Conservation (phyloP, 2,329 filamentous ascomycete genomes). For the Aureobasidium sp. region DNA sequence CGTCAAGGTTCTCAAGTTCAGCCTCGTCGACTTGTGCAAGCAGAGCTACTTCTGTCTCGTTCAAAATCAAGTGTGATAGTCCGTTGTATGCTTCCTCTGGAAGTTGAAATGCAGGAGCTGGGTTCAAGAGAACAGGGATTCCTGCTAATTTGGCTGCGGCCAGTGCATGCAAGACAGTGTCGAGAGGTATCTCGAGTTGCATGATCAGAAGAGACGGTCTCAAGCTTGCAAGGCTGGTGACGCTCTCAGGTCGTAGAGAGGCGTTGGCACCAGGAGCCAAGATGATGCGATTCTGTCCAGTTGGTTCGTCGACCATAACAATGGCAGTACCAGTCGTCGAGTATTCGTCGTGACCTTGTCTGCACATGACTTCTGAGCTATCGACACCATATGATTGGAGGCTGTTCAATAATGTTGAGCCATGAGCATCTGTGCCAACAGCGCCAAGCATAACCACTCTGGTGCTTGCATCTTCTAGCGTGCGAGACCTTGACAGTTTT, state of each 20-base stretch:
- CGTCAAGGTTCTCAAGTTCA: slow-evolving; percentile 48
- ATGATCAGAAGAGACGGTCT: slow-evolving; percentile 39
- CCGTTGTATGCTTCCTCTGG: slow-evolving; percentile 76
- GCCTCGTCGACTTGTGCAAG: slow-evolving; percentile 59
- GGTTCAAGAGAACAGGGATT: slow-evolving; percentile 72
- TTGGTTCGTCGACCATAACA: slow-evolving; percentile 52
- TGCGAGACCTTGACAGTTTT: slow-evolving; percentile 59
- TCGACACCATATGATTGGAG: slow-evolving; percentile 51
- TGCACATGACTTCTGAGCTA: slow-evolving; percentile 40
- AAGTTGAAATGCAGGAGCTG: slow-evolving; percentile 75
- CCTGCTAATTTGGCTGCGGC: slow-evolving; percentile 30
- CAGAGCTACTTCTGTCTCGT: slow-evolving; percentile 88
- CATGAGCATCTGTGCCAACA: slow-evolving; percentile 53
- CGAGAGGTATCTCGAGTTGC: slow-evolving; percentile 52
- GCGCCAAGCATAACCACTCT: slow-evolving; percentile 56
- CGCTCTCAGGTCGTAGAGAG: slow-evolving; percentile 34
- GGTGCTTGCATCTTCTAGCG: slow-evolving; percentile 33
- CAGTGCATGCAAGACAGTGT: slow-evolving; percentile 36
- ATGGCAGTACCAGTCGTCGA: slow-evolving; percentile 54
- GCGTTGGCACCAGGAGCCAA: slow-evolving; percentile 53
- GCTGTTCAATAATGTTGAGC: slow-evolving; percentile 41
- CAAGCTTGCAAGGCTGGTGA: slow-evolving; percentile 44
- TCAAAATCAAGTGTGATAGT: slow-evolving; percentile 70
- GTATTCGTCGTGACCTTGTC: slow-evolving; percentile 32
- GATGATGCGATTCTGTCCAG: slow-evolving; percentile 55